Base-by-base conservation (phyloP, 1,284 basidiomycete genomes). In the Peniophora sp. region DNA sequence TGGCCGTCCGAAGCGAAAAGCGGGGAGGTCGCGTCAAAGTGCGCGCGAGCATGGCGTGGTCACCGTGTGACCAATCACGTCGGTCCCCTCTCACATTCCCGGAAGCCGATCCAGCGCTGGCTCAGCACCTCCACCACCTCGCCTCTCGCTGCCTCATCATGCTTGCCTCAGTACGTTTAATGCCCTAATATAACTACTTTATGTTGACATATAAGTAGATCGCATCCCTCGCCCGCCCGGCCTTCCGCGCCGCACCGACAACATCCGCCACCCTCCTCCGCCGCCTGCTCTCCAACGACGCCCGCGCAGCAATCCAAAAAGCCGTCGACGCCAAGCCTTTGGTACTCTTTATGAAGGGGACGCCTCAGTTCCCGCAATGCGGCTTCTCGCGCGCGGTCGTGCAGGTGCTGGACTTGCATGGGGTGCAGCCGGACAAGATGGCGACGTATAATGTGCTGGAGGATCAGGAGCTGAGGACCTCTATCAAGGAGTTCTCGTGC, bases 401-500 rank as follows among this genome's bases (percentile, higher is more conserved):
- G 45, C 95, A 98, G 67, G 83, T 97, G 51, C 76, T 98, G 51
- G 89, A 92, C 54, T 76, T 97, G 34, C 91, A 97, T 54, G 86
- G 85, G 35, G 92, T 98, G 1, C 79, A 85, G 0, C 61, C 72
- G 11, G 83, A 87, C 62, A 92, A 92, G 69, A 65, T 96, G 62
- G 78, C 87, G 71, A 86, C 92, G 5, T 97, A 88, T 69, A 90
- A 98, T 67, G 91, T 95, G 46, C 73, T 98, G 51, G 89, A 83
- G 63, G 95, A 99, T 66, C 67, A 76, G 41, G 92, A 98, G 61
- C 70, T 96, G 48, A 72, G 92, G 54, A 80, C 70, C 61, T 83
- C 83, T 3, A 96, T 98, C 66, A 98, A 99, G 71, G 94, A 97
- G 68, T 98, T 92, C 68, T 93, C 90, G 92, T 96, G 60, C 61